Evolutionary conservation across 106 monocot species (phyloP), one percentile per base, ranked within the genome.

Genomic region (Hemerocallis citrina): DNA sequence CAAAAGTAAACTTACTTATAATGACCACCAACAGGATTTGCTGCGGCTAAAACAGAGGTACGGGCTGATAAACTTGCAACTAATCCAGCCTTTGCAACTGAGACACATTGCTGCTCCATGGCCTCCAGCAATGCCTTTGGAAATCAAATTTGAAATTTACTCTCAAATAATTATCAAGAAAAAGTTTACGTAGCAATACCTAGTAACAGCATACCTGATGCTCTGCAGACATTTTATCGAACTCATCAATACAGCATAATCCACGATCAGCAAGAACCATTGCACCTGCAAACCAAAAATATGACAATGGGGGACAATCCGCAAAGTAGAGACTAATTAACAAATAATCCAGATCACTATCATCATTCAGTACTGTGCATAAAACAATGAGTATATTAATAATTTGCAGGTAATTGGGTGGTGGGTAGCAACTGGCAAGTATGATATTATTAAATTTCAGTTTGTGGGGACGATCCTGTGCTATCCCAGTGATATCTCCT

Each of bases 31-130:
- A 98, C 85, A 69, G 96, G 96, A 85, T 98, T 98, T 46, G 96
- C 96, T 34, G 96, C 96, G 29, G 96, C 96, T 30, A 98, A 58
- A 19, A 98, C 76, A 59, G 96, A 98, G 55, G 96, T 82, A 12
- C 79, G 86, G 57, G 96, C 96, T 62, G 91, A 92, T 63, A 98
- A 72, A 82, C 91, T 98, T 56, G 96, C 96, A 32, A 98, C 96
- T 27, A 98, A 55, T 73, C 96, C 96, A 50, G 96, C 96, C 79
- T 98, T 98, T 64, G 96, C 96, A 61, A 98, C 82, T 55, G 96
- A 98, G 34, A 98, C 96, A 66, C 85, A 84, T 69, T 98, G 96
- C 56, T 98, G 96, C 71, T 98, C 96, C 96, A 98, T 98, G 69
- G 96, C 91, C 77, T 98, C 96, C 33, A 98, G 66, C 30, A 98